Evolutionary conservation across 2,329 filamentous ascomycete genomes (phyloP), one percentile per base, ranked within the genome.

Genomic region (Pyricularia grisea): DNA sequence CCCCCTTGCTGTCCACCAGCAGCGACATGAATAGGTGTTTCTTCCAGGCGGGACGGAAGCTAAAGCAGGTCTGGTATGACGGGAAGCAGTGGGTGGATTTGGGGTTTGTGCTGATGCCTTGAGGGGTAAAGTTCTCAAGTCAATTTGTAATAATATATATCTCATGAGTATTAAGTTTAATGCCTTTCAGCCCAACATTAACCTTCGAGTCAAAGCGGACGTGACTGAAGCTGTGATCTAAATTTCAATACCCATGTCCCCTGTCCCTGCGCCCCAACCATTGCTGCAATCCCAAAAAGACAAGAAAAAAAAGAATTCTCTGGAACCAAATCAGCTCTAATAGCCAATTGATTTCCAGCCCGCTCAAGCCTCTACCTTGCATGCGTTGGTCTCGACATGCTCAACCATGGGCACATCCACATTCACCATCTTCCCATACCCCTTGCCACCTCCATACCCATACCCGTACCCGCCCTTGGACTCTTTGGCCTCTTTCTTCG

Each of bases 1-100:
- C 3, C 12, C n/a, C 70, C 9, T 60, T 70, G 27, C 58, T 72
- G 9, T 20, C 27, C 14, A 28, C 23, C 10, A 31, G 66, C 25
- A 69, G 68, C 14, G 68, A 72, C 17, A 36, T 71, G 25, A 72
- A 69, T 58, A 67, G 67, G 36, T 72, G 70, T 64, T 72, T 69
- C 66, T 72, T 70, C 63, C 70, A 71, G 64, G 67, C 30, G 3
- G 60, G 67, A 12, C 31, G 65, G 12, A 50, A 58, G 28, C n/a
- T 70, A 60, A 71, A 70, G 67, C 68, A 70, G 25, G 69, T 72
- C 1, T 64, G 60, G 23, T 69, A 69, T 42, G 70, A 72, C 42
- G 71, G 71, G 11, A 67, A 9, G 23, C 61, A 30, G 27, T 71
- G 68, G 71, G 65, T 31, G 0, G 68, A 67, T 6, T 58, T 70